Base-by-base conservation (phyloP, 208 protist genomes). In the Trypanosoma melophagium region DNA sequence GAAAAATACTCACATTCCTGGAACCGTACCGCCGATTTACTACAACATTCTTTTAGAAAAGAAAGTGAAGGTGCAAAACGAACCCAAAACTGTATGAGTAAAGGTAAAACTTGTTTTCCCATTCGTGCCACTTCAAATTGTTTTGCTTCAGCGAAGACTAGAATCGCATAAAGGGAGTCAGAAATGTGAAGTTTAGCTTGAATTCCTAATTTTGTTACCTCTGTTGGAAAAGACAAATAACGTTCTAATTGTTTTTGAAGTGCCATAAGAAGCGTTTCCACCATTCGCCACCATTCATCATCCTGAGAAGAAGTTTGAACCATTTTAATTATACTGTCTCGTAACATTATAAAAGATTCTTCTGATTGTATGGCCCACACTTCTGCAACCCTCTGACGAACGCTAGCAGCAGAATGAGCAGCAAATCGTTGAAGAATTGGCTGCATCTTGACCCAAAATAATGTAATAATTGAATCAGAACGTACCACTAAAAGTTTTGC, bases 241-340 rank as follows among this genome's bases (percentile, higher is more conserved):
- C 68, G 60, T 61, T 66, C 51, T 21, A 89, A 76, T 49, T 91
- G 83, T 75, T 85, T 75, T 42, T 89, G 74, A 31, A 94, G 76
- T 52, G 84, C 84, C 86, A 94, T 94, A 53, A 94, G 79, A 24
- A 94, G 56, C n/a, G 86, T 90, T 69, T 94, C 89, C 42, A 79
- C 63, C 49, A 69, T 65, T 63, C 86, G 74, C 89, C 89, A 94
- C 71, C 73, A 74, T 24, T 56, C 58, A 57, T 22, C 24, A 17
- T 60, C 49, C 12, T 57, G 25, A 53, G 53, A 66, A 41, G 35
- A 28, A 41, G 45, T 21, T 45, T 40, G n/a, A 55, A 55, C 54
- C 60, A 44, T 76, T 62, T 49, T 9, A 42, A 60, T 66, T 54
- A 56, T 44, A 49, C 54, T 25, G 2, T 25, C 40, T 10, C 81